phyloP scores from a whole-genome alignment of 805 yeast genomes.

The Vanderwaltozyma tropicalis region DNA sequence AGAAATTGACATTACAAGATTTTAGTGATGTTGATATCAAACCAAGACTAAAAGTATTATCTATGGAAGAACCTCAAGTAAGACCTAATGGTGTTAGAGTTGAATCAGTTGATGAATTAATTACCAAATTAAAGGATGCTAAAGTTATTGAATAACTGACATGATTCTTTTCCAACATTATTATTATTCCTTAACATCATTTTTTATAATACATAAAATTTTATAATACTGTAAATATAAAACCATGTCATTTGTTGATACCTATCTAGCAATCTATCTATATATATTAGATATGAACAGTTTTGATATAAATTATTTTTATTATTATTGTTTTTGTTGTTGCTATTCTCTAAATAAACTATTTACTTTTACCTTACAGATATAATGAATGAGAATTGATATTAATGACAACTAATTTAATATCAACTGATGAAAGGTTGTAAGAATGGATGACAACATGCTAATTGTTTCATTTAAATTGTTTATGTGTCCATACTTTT shows the following conservation, averaged over 20 bases:
- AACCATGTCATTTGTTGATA: no score
- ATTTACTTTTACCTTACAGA: background rate
- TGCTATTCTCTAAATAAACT: background rate
- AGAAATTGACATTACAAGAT: constrained; percentile 48
- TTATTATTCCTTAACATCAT: no score
- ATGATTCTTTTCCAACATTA: no score
- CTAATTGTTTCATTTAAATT: background rate
- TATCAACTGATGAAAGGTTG: background rate
- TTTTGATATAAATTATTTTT: background rate
- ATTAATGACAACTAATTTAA: background rate
- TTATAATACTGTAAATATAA: no score
- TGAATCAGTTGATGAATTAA: constrained; percentile 68
- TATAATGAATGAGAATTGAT: no score
- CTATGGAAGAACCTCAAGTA: constrained; percentile 76
- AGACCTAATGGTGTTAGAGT: constrained; percentile 80
- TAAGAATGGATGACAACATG: no score
- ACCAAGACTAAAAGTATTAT: constrained; percentile 54
- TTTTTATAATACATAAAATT: no score
- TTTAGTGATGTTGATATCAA: constrained; percentile 51
- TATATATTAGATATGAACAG: background rate
- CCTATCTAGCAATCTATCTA: no score
- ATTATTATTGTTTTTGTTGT: background rate
- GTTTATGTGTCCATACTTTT: constrained; percentile 8
- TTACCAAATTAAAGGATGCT: constrained; percentile 60
- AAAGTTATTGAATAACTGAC: background rate